Evolutionary conservation across 2,329 filamentous ascomycete genomes (phyloP).

Genomic region (Colletotrichum sp.): DNA sequence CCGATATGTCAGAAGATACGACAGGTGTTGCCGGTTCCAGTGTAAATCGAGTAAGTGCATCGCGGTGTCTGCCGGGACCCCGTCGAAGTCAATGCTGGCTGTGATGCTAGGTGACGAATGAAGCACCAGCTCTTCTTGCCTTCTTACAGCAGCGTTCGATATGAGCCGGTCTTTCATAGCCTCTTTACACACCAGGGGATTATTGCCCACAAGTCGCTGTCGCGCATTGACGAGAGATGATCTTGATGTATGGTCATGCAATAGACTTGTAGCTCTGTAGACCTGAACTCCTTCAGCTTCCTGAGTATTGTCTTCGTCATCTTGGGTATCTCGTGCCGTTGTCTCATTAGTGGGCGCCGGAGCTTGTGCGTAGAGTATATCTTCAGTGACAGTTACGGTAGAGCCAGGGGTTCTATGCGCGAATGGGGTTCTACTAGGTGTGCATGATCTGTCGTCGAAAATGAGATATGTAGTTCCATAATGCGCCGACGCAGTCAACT

Average conservation of each 20-base stretch:
- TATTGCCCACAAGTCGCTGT: not conserved
- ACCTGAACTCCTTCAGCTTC: not conserved
- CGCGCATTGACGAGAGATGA: not conserved
- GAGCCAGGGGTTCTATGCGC: not conserved
- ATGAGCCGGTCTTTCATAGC: not conserved
- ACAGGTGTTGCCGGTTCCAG: constrained; percentile 40
- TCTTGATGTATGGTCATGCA: not conserved
- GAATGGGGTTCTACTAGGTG: not conserved
- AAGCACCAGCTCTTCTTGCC: not conserved
- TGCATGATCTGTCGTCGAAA: not conserved
- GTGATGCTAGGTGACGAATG: not conserved
- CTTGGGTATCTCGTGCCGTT: not conserved
- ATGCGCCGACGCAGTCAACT: not conserved
- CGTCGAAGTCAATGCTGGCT: constrained; percentile 11
- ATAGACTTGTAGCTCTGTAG: not conserved
- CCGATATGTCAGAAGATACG: constrained; percentile 42
- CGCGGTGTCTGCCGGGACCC: constrained; percentile 35
- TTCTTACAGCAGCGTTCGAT: not conserved
- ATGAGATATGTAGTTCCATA: not conserved
- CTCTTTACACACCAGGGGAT: not conserved
- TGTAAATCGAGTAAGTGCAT: constrained; percentile 41
- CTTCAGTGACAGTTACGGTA: not conserved
- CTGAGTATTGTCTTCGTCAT: not conserved
- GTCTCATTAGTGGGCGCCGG: not conserved
- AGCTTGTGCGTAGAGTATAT: not conserved